A percentile compares a stretch with the other conserved stretches of the same genome.
Conservation (phyloP, 1,284 basidiomycete species). For the Malassezia furfur region DNA sequence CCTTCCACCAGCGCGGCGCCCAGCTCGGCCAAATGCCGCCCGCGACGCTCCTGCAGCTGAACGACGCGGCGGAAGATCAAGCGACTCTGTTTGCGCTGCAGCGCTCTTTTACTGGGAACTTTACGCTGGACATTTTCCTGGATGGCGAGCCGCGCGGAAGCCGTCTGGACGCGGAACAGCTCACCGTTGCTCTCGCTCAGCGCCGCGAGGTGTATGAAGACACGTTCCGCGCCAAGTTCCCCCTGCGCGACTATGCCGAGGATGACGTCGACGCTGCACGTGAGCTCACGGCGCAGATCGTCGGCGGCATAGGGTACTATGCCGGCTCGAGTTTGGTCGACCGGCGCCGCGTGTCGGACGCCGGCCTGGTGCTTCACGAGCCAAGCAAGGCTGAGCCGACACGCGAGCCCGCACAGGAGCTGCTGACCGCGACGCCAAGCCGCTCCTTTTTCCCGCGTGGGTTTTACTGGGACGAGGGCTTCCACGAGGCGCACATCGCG, state of each 20-base stretch:
- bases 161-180: slow-evolving; percentile 55
- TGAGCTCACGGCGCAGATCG: slow-evolving; percentile 73
- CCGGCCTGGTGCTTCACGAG: slow-evolving; percentile 54
- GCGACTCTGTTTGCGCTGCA: slow-evolving; percentile 78
- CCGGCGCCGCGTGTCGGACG: slow-evolving; percentile 69
- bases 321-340: slow-evolving; percentile 83
- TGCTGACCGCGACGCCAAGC: slow-evolving; percentile 87
- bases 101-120: slow-evolving; percentile 67
- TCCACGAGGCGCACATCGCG: slow-evolving; percentile 80
- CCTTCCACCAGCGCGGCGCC: slow-evolving; percentile 50
- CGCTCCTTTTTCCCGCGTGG: slow-evolving; percentile 90
- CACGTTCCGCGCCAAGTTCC: slow-evolving; percentile 64
- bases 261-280: slow-evolving; percentile 67
- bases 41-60: slow-evolving; percentile 66
- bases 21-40: slow-evolving; percentile 52
- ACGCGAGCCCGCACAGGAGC: slow-evolving; percentile 52
- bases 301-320: slow-evolving; percentile 88
- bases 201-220: slow-evolving; percentile 58
- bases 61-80: slow-evolving; percentile 61
- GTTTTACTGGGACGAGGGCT: slow-evolving; percentile 97
- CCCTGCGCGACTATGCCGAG: slow-evolving; percentile 53
- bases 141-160: slow-evolving; percentile 56
- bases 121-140: slow-evolving; percentile 76
- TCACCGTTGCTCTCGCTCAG: slow-evolving; percentile 60
- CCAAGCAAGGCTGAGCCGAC: slow-evolving; percentile 25